These are phyloP conservation scores for Taiwanofungus camphoratus DNA, from an alignment of 1,284 basidiomycete genomes.

Conservation along the genomic window DNA sequence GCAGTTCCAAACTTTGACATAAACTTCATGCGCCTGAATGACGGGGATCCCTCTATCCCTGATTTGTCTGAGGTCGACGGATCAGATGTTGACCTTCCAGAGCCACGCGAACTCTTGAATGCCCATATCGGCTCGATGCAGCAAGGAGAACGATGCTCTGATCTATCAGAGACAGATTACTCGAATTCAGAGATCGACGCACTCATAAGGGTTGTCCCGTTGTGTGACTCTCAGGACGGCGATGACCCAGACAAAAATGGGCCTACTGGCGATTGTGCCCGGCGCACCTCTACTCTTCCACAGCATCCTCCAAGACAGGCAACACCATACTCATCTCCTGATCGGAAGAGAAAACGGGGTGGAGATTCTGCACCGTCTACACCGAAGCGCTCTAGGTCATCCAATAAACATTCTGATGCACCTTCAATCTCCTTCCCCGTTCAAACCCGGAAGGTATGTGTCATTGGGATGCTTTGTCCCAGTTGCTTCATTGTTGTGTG, in stretches of 20 bases:
- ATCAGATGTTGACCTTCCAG: constrained; percentile 40
- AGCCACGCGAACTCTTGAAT: constrained; percentile 32
- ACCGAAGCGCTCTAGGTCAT: neutral
- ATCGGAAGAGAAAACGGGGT: constrained; percentile 8
- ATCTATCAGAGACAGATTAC: constrained; percentile 30
- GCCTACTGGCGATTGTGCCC: neutral
- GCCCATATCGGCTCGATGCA: constrained; percentile 5
- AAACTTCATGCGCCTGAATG: constrained; percentile 44
- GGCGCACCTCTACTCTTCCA: neutral
- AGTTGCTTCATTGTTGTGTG: no score
- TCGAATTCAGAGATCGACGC: constrained; percentile 34
- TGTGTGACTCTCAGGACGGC: constrained; percentile 6
- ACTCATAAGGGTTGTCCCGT: constrained; percentile 25
- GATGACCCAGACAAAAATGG: neutral
- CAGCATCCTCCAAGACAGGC: neutral
- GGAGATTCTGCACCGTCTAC: neutral
- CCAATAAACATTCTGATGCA: neutral
- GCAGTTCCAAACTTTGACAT: constrained; percentile 44
- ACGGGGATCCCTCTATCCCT: constrained; percentile 16
- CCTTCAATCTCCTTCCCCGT: neutral
- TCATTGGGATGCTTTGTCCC: no score
- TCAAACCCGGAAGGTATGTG: neutral
- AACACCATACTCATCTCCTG: neutral
- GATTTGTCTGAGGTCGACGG: constrained; percentile 17
- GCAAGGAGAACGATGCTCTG: constrained; percentile 7